Evolutionary conservation across 345 rosid species (phyloP).

Genomic region (Durio zibethinus): DNA sequence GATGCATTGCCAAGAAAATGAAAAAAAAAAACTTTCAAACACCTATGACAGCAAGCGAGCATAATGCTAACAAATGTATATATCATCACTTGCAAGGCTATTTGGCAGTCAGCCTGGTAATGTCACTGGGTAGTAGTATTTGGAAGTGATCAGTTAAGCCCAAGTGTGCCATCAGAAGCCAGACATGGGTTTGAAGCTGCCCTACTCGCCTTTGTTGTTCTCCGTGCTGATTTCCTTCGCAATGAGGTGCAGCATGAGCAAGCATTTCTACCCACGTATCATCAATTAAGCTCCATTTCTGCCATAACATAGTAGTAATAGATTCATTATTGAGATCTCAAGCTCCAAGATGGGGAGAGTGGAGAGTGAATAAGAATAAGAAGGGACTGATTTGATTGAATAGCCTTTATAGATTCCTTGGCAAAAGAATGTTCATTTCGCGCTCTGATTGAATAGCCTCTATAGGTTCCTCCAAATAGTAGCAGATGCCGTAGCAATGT

Average conservation of each 20-base stretch:
- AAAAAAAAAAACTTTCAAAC: too few relatives aligned
- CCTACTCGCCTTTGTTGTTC: slow-evolving; percentile 36
- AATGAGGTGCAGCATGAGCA: slow-evolving; percentile 32
- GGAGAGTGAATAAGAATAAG: background rate
- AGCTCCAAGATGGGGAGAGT: background rate
- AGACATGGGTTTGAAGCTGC: slow-evolving; percentile 36
- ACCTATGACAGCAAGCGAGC: too few relatives aligned
- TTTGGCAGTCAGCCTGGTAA: background rate
- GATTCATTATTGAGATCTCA: background rate
- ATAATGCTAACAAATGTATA: too few relatives aligned
- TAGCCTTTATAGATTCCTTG: too few relatives aligned
- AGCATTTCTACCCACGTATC: slow-evolving; percentile 46
- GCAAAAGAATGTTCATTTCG: background rate
- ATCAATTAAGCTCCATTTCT: slow-evolving; percentile 36
- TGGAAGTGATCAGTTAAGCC: slow-evolving; percentile 22
- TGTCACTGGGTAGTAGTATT: background rate
- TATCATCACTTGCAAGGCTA: background rate
- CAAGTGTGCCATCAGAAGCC: slow-evolving; percentile 40
- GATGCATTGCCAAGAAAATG: background rate
- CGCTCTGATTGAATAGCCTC: background rate
- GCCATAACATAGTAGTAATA: background rate
- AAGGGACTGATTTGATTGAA: background rate
- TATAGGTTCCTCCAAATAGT: background rate
- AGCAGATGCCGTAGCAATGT: slow-evolving; percentile 6
- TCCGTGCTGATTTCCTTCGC: slow-evolving; percentile 31